A percentile compares a stretch with the other conserved stretches of the same genome.
Evolutionary conservation across 768 basidiomycete genomes (phyloP).

Genomic region (Serendipita sp.): DNA sequence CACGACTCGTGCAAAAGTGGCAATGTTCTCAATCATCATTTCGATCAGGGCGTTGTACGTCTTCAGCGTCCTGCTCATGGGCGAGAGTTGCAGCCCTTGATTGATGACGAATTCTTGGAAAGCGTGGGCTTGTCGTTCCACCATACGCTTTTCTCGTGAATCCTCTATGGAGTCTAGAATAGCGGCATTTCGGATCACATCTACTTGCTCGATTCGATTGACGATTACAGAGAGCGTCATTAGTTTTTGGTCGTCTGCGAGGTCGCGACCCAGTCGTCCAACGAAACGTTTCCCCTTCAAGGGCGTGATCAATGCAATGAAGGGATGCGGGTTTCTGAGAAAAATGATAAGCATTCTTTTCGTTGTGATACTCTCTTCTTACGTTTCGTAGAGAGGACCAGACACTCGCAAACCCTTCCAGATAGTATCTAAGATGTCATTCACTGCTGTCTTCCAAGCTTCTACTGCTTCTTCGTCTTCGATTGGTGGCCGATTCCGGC

Average conservation of each 20-base stretch:
- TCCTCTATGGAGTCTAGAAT: constrained; percentile 53
- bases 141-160: constrained; percentile 42
- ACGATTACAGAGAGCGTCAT: constrained; percentile 82
- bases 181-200: constrained; percentile 69
- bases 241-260: constrained; percentile 62
- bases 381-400: constrained; percentile 4
- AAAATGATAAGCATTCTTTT: constrained; percentile 22
- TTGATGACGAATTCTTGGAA: constrained; percentile 65
- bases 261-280: constrained; percentile 72
- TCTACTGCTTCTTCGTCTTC: constrained; percentile 34
- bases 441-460: constrained; percentile 26
- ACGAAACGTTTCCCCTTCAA: constrained; percentile 88
- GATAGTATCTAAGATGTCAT: constrained; percentile 44
- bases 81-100: constrained; percentile 71
- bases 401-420: constrained; percentile 68
- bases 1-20: constrained; percentile 47
- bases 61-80: constrained; percentile 62
- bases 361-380: neutral
- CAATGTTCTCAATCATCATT: constrained; percentile 61
- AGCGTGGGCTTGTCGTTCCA: constrained; percentile 79
- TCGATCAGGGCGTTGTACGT: constrained; percentile 78
- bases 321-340: constrained; percentile 80
- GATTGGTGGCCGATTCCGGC: constrained; percentile 55
- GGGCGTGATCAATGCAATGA: constrained; percentile 76
- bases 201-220: constrained; percentile 87